Evolutionary conservation across 768 basidiomycete genomes (phyloP), one percentile per base, ranked within the genome.

Genomic region (Tricholoma furcatifolium): DNA sequence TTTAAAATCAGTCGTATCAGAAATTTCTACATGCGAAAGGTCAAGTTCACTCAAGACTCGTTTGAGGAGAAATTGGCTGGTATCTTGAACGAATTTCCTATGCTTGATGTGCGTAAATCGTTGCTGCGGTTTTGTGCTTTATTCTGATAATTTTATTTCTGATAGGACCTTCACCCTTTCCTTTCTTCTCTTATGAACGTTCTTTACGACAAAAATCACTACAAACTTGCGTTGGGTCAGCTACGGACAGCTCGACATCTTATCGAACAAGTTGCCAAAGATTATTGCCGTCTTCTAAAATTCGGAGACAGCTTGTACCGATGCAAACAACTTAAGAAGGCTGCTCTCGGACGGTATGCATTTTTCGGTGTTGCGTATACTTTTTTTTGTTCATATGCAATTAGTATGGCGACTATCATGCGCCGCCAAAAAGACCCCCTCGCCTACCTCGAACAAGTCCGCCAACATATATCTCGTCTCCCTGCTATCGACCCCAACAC

Each of bases 1-100:
- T 98, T 97, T 79, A 98, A 99, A 78, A 99, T 99, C 71, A 94
- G 93, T 60, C 88, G 96, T 61, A 98, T 98, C 74, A 84, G 96
- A 57, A 93, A 93, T 64, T 93, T 93, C 66, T 97, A 99, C 72
- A 98, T 98, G 96, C 86, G 96, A 69, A 99, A 99, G 72, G 96
- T 99, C 74, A 98, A 96, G 72, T 98, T 97, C 70, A 95, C 95
- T 2, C 94, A 98, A 70, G 94, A 98, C 65, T 79, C 90, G 14
- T 98, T 98, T 60, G 94, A 97, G 55, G 95, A 98, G 72, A 95
- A 98, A 67, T 81, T 99, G 27, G 86, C 86, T 50, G 88, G 86
- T 31, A 99, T 99, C 67, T 76, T 99, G 65, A 82, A 86, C 40
- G 97, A 99, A 70, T 99, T 99, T 75, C 97, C 97, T 18, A 85